Percentiles rank a stretch among this genome's conserved stretches.
Conservation (phyloP, 169 alveolate species). For the Plasmodium blacklocki region DNA sequence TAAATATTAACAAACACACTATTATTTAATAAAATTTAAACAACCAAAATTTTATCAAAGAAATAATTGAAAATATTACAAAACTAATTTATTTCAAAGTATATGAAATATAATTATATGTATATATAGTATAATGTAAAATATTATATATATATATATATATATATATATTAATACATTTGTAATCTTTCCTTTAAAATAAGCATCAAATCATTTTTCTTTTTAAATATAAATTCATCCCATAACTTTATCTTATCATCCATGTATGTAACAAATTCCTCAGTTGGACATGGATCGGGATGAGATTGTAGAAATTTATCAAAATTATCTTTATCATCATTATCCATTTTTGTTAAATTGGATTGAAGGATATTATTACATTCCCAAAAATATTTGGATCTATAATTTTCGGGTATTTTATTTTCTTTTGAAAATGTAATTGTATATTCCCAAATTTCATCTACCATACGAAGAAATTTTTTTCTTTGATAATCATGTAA, state of each 20-base stretch:
- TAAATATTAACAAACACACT: too few relatives aligned
- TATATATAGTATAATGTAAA: too few relatives aligned
- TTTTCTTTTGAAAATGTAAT: conserved; percentile 4
- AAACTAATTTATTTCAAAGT: too few relatives aligned
- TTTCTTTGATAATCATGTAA: conserved; percentile 22
- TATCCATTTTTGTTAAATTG: conserved; percentile 19
- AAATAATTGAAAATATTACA: too few relatives aligned
- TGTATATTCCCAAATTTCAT: conserved; percentile 12
- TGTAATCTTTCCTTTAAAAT: not conserved
- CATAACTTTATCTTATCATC: conserved; percentile 5
- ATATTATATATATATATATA: too few relatives aligned
- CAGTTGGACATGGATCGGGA: not conserved
- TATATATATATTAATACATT: not conserved
- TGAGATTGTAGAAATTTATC: not conserved
- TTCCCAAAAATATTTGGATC: conserved; percentile 27
- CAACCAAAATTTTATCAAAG: too few relatives aligned
- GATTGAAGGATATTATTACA: conserved; percentile 11
- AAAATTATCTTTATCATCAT: conserved; percentile 10
- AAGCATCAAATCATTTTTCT: conserved; percentile 13
- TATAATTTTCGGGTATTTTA: conserved; percentile 3
- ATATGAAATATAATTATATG: too few relatives aligned
- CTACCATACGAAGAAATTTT: conserved; percentile 15
- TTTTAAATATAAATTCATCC: conserved; percentile 5
- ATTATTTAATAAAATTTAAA: too few relatives aligned
- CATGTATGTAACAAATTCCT: conserved; percentile 11